Conservation (phyloP, 1,139 yeast genomes). For the Casaregolazyma lundiana region DNA sequence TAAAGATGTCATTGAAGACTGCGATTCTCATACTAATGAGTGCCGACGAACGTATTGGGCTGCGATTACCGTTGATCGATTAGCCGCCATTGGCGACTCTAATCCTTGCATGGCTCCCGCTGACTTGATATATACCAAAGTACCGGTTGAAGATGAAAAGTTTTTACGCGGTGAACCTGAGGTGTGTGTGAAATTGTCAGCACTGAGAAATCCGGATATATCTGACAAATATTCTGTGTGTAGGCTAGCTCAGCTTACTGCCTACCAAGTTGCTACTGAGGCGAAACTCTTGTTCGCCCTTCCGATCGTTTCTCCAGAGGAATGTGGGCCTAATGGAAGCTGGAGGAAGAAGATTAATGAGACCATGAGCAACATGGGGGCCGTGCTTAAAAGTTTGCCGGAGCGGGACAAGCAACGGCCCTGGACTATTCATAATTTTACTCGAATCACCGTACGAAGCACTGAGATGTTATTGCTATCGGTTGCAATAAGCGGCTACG, state of each 20-base stretch:
- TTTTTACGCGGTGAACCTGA: constrained; percentile 4
- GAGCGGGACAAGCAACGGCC: background rate
- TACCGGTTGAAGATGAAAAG: constrained; percentile 7
- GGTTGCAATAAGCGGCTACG: background rate
- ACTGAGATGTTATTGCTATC: background rate
- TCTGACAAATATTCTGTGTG: background rate
- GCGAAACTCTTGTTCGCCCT: background rate
- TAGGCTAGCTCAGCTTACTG: background rate
- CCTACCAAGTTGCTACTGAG: background rate
- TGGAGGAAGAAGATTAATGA: background rate
- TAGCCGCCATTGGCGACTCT: background rate
- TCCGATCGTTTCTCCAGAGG: background rate
- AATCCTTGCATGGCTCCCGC: background rate
- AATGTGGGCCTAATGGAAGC: background rate
- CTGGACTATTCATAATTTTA: background rate
- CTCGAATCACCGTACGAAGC: background rate
- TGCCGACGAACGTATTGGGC: constrained; percentile 3
- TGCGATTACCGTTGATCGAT: background rate
- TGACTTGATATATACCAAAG: background rate
- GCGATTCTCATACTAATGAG: constrained; percentile 1
- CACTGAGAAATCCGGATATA: background rate
- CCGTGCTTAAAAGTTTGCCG: background rate
- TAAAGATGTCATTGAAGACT: background rate
- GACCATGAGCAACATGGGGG: background rate
- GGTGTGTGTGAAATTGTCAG: background rate